phyloP scores from a whole-genome alignment of 108 stramenopile genomes.

The Chaetoceros muelleri region DNA sequence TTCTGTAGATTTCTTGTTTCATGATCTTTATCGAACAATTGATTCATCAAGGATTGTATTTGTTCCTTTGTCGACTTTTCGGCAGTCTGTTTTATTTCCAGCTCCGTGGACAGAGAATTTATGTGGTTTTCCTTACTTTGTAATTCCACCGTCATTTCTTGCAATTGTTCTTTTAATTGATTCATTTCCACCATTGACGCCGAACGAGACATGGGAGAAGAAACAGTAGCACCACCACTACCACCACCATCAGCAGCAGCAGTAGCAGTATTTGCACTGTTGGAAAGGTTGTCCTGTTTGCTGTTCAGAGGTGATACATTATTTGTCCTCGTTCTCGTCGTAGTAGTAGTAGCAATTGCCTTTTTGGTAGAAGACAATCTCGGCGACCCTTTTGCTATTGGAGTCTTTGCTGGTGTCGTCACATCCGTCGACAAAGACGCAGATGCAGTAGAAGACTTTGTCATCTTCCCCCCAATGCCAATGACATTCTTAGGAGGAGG shows the following conservation, averaged over 20 bases:
- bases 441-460: conserved; percentile 10
- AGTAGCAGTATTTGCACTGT: background rate
- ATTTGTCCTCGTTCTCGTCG: background rate
- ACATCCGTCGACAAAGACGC: background rate
- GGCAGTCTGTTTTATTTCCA: no score
- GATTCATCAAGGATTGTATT: background rate
- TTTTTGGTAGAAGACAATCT: conserved; percentile 2
- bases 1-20: background rate
- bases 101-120: conserved; percentile 10
- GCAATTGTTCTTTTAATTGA: background rate
- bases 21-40: background rate
- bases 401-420: conserved; percentile 1
- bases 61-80: no score
- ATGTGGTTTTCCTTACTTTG: conserved; percentile 5
- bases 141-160: no score
- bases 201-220: conserved; percentile 5
- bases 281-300: background rate
- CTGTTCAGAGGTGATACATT: background rate
- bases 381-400: background rate
- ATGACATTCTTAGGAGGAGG: background rate
- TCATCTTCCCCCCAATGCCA: background rate
- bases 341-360: conserved; percentile 6
- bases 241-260: conserved; percentile 4
- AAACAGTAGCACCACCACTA: background rate
- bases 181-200: background rate